Conservation (phyloP, 1,284 basidiomycete genomes). For the Hymenochaete sp. region DNA sequence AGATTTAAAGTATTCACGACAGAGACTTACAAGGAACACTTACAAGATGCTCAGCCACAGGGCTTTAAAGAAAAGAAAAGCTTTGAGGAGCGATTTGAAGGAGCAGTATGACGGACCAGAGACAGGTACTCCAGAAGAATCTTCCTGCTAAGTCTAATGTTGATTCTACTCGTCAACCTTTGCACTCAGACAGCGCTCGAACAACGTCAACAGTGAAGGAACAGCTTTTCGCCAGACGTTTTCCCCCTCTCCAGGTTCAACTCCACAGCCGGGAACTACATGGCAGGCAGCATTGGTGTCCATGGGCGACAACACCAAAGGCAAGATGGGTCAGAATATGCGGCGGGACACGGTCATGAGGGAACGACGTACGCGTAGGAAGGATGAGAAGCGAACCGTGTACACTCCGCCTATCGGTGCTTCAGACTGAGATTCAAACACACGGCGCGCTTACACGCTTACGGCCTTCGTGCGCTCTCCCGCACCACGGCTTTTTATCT, state of each 20-base stretch:
- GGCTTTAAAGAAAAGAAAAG: too few relatives aligned
- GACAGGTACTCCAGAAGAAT: not conserved
- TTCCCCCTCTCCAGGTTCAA: not conserved
- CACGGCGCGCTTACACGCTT: too few relatives aligned
- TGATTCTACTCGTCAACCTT: constrained; percentile 2
- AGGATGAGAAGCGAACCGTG: too few relatives aligned
- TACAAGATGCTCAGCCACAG: too few relatives aligned
- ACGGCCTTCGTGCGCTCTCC: too few relatives aligned
- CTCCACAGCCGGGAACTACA: too few relatives aligned
- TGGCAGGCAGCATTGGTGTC: constrained; percentile 10
- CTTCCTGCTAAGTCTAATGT: not conserved
- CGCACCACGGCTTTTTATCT: too few relatives aligned
- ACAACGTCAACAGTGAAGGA: constrained; percentile 1
- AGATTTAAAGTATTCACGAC: too few relatives aligned
- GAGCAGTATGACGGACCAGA: constrained; percentile 5
- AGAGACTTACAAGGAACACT: too few relatives aligned
- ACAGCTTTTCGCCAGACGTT: constrained; percentile 2
- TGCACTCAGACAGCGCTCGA: not conserved
- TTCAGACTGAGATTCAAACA: constrained; percentile 19
- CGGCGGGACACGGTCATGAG: constrained; percentile 25
- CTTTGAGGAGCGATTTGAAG: not conserved
- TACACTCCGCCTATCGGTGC: constrained; percentile 35
- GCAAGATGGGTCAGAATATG: constrained; percentile 7
- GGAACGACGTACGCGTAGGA: constrained; percentile 18
- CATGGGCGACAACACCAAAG: constrained; percentile 8